Base-by-base conservation (phyloP, 371 early-diverging fungal species). In the Mucor indicus region DNA sequence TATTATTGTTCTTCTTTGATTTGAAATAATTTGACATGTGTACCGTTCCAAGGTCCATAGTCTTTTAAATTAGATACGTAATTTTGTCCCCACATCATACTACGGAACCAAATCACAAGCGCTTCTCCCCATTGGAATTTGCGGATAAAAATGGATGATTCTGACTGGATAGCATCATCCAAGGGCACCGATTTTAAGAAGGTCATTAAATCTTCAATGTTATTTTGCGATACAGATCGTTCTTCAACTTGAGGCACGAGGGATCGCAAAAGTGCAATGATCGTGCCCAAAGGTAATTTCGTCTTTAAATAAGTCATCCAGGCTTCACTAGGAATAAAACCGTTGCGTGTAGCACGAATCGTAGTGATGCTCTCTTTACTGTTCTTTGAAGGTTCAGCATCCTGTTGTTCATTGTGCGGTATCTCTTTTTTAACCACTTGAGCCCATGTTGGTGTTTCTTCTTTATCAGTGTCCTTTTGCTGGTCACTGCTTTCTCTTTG, bases 211-310 rank as follows among this genome's bases (percentile, higher is more conserved):
- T 49, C 49, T 25, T 59, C 60, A 4, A 53, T 37, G 0, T 48
- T 47, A 16, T 16, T 7, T 24, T 33, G 17, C n/a, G 7, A 21
- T 9, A 32, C 42, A 8, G 17, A 53, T 25, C 68, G 57, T 4
- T 65, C 64, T 57, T 90, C 85, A 12, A 91, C 78, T 27, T 73
- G 77, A 1, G 82, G 87, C 2, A 80, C 75, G 11, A 89, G 59
- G 11, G 76, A 50, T 15, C 81, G 78, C 6, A 86, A 55, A 16
- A 90, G 63, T 9, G 69, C 62, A 12, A 86, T 54, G 6, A 90
- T 51, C 5, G 83, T 75, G n/a, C 63, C 64, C 7, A 93, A 62
- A 6, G 87, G 88, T 21, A 93, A 61, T 21, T 81, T 74, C 0
- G 72, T 53, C 22, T 81, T 75, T 90, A 90, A 91, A 31, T 69